A percentile compares a stretch with the other conserved stretches of the same genome.
These are phyloP conservation scores for Kwoniella bestiolae DNA, from an alignment of 768 basidiomycete genomes.

Conservation along the genomic window DNA sequence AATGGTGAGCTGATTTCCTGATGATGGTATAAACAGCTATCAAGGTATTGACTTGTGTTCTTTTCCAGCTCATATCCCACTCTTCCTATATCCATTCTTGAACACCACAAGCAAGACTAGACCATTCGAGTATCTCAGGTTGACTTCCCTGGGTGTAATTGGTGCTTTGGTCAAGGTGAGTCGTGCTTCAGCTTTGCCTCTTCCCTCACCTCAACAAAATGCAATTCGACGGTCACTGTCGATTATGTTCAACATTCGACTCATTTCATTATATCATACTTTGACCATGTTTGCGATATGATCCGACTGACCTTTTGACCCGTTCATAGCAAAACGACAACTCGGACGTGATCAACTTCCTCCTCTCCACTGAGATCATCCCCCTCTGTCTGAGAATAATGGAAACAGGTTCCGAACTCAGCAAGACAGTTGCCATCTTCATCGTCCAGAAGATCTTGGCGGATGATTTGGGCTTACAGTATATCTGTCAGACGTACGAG, in stretches of 20 bases:
- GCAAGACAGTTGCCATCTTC: slow-evolving; percentile 99
- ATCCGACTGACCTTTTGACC: too few relatives aligned
- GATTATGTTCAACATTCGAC: slow-evolving; percentile 1
- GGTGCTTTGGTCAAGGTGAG: slow-evolving; percentile 95
- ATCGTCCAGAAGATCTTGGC: slow-evolving; percentile 95
- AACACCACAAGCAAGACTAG: slow-evolving; percentile 99
- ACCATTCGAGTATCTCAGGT: slow-evolving; percentile 99
- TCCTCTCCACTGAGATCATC: slow-evolving; percentile 98
- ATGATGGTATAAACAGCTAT: not conserved
- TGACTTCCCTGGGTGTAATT: slow-evolving; percentile 98
- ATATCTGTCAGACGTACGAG: slow-evolving; percentile 99
- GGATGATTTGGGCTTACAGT: slow-evolving; percentile 95
- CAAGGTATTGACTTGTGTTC: too few relatives aligned
- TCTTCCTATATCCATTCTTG: slow-evolving; percentile 93
- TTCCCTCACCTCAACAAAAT: too few relatives aligned
- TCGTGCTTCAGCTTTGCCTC: slow-evolving; percentile 15
- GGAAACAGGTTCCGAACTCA: slow-evolving; percentile 98
- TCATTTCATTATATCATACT: too few relatives aligned
- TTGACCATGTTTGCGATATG: too few relatives aligned
- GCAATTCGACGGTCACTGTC: too few relatives aligned
- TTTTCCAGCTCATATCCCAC: slow-evolving; percentile 83
- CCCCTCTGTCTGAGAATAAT: slow-evolving; percentile 98
- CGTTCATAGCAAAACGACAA: slow-evolving; percentile 96
- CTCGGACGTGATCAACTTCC: slow-evolving; percentile 97
- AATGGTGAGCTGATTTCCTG: slow-evolving; percentile 66